Percentiles rank a stretch among this genome's conserved stretches.
phyloP scores from a whole-genome alignment of 2,329 filamentous ascomycete genomes.

The Colletotrichum filicis region DNA sequence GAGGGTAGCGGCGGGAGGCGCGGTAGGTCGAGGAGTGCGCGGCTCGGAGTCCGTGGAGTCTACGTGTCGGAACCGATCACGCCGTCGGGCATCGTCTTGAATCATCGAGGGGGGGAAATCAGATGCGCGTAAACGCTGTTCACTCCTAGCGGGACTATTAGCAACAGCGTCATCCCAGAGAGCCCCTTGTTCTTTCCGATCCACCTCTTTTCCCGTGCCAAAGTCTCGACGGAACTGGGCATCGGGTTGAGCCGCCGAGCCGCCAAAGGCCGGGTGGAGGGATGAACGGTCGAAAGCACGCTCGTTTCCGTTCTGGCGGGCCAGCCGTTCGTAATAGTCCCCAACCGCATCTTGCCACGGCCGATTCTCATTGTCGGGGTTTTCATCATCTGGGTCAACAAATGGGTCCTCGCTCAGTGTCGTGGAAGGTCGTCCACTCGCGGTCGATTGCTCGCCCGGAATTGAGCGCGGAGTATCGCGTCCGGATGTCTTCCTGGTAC shows the following conservation, averaged over 20 bases:
- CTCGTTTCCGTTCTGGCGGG: background rate
- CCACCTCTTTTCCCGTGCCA: background rate
- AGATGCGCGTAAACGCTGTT: background rate
- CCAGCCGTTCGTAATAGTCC: constrained; percentile 1
- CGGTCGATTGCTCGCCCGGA: background rate
- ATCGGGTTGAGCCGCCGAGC: background rate
- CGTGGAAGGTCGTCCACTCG: background rate
- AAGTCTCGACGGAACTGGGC: background rate
- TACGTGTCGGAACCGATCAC: background rate
- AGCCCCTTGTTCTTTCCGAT: background rate
- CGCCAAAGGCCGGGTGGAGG: constrained; percentile 1
- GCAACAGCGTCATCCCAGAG: background rate
- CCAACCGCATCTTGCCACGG: constrained; percentile 1
- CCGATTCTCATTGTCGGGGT: background rate
- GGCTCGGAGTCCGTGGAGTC: background rate
- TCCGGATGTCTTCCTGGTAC: background rate
- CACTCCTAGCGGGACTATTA: background rate
- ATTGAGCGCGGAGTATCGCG: background rate
- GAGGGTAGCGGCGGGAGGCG: background rate
- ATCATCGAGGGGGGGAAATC: background rate
- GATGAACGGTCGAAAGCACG: constrained; percentile 8
- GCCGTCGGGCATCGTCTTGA: background rate
- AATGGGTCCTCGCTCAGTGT: background rate
- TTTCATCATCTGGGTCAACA: background rate
- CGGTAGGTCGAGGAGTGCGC: background rate